Conservation (phyloP, 305 asterid species). For the Fraxinus ornus region DNA sequence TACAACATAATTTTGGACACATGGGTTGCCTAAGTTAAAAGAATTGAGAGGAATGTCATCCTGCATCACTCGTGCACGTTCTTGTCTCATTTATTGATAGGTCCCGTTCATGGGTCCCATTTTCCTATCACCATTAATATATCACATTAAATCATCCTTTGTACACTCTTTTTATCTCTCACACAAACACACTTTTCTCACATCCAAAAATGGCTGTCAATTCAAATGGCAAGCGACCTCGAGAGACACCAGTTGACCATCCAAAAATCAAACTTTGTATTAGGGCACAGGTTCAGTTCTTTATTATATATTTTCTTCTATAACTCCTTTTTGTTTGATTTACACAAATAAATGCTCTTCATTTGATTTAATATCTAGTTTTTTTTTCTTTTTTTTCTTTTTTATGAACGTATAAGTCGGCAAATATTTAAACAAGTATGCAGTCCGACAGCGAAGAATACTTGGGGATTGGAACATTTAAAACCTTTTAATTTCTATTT, state of each 20-base stretch:
- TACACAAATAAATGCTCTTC: not conserved
- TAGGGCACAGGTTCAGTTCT: conserved; percentile 2
- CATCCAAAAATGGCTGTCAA: not conserved
- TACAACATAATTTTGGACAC: not conserved
- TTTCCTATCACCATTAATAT: not conserved
- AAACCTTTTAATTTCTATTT: not conserved
- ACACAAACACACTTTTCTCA: not conserved
- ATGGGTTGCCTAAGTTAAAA: not conserved
- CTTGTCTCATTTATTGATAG: not conserved
- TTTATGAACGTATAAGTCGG: not conserved
- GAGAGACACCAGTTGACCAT: not conserved
- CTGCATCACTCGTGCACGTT: not conserved
- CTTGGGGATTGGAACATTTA: not conserved
- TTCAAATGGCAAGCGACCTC: not conserved
- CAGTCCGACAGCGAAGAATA: not conserved
- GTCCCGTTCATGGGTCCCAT: not conserved
- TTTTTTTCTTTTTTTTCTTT: not conserved
- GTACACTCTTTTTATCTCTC: not conserved
- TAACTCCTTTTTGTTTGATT: not conserved
- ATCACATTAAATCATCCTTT: not conserved
- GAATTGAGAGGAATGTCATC: not conserved
- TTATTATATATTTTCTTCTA: not conserved
- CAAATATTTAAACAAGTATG: not conserved
- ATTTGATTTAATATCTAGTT: not conserved
- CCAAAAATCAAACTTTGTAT: not conserved